phyloP scores from a whole-genome alignment of 1,284 basidiomycete species.

The Cryptococcus jaspeensis region DNA sequence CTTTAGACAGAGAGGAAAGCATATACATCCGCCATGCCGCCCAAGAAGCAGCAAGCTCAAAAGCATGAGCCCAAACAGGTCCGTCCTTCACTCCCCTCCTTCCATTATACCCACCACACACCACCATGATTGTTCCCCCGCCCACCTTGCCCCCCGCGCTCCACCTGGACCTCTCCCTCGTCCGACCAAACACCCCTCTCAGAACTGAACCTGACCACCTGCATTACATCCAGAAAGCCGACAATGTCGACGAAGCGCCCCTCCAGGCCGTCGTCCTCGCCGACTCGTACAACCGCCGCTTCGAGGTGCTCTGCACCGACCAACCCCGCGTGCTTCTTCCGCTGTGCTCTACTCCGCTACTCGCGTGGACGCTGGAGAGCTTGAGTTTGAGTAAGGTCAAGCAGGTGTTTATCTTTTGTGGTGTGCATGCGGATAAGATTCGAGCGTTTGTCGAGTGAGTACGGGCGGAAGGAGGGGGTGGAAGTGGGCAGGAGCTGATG shows the following conservation, averaged over 20 bases:
- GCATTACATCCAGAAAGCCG: conserved; percentile 28
- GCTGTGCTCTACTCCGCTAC: conserved; percentile 85
- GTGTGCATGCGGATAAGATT: conserved; percentile 80
- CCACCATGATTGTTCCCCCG: background rate
- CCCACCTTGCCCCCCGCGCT: background rate
- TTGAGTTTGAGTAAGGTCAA: conserved; percentile 88
- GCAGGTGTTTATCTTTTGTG: conserved; percentile 91
- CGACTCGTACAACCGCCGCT: conserved; percentile 91
- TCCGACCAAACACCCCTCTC: background rate
- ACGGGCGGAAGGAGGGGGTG: background rate
- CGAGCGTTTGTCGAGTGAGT: conserved; percentile 75
- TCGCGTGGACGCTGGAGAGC: conserved; percentile 96
- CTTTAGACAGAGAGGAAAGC: background rate
- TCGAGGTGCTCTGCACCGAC: conserved; percentile 78
- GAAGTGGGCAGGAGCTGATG: background rate
- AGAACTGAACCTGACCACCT: conserved; percentile 14
- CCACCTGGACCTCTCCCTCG: background rate
- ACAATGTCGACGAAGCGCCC: conserved; percentile 65
- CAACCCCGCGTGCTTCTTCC: conserved; percentile 86
- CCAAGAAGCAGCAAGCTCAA: conserved; percentile 36
- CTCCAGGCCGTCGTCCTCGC: conserved; percentile 90
- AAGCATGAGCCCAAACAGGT: conserved; percentile 31
- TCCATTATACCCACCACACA: background rate
- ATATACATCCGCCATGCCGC: conserved; percentile 31
- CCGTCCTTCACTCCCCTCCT: background rate